Base-by-base conservation (phyloP, 345 rosid genomes). In the Arabidopsis suecica region DNA sequence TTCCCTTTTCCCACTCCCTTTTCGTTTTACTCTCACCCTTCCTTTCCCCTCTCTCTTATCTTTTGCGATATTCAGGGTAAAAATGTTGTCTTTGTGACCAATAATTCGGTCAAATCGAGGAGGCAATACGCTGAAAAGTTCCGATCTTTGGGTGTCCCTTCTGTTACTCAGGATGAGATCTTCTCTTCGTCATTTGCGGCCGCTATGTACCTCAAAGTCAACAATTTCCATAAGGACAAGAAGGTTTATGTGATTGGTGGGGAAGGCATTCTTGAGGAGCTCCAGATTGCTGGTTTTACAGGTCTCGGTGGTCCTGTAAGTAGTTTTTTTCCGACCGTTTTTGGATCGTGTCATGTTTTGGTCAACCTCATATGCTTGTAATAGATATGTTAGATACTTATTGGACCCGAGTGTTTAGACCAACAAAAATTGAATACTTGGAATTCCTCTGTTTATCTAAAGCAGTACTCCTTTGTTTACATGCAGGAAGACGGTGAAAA, bases 201-300 rank as follows among this genome's bases (percentile, higher is more conserved):
- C 9, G 97, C 96, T 45, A 91, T 90, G 97, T 90, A 84, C 81
- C 83, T 94, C 80, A 94, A 91, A 61, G 76, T 87, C 69, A 88
- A 86, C 74, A 77, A 87, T 38, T 94, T 94, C 64, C 93, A 96
- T 9, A 76, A 56, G 33, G 81, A 90, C 54, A 91, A 88, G 82
- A 94, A 89, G 97, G 97, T 90, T 66, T 94, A 91, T 78, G 97
- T 90, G 48, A 84, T 94, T 38, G 97, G 95, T 18, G 88, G 91
- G 11, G 96, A 91, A 62, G 98, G 97, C 61, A 78, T 91, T 74
- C 25, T 83, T 71, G 89, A 91, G 75, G 97, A 91, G 85, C 84
- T 91, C 49, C 81, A 76, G 64, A 82, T 84, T 72, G 89, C 93
- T 53, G 93, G 97, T 80, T 88, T 72, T 76, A 81, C 85, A 25